phyloP scores from a whole-genome alignment of 352 stramenopile genomes.

The Blastocystis sp. region DNA sequence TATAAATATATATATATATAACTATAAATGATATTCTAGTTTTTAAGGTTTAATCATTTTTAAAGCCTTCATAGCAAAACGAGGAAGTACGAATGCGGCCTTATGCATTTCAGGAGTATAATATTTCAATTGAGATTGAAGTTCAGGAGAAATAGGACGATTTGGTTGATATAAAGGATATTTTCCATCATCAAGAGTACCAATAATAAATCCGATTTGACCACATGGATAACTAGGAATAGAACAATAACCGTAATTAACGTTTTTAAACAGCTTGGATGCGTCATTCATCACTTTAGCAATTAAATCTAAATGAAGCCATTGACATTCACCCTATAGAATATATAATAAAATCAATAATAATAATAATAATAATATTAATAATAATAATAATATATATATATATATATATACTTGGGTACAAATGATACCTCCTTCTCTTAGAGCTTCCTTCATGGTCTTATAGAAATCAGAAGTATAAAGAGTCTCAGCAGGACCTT shows the following conservation, averaged over 20 bases:
- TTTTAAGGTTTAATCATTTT: too few species aligned
- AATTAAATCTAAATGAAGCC: conserved; percentile 89
- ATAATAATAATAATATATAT: too few species aligned
- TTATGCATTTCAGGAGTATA: conserved; percentile 76
- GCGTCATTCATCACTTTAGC: conserved; percentile 70
- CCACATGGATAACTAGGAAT: conserved; percentile 94
- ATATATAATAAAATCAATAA: not conserved
- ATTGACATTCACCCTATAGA: conserved; percentile 80
- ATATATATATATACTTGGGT: conserved; percentile 45
- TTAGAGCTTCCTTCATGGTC: conserved; percentile 66
- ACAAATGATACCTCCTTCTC: conserved; percentile 52
- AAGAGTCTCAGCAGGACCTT: conserved; percentile 68
- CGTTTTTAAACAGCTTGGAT: conserved; percentile 64
- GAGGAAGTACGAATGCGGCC: conserved; percentile 81
- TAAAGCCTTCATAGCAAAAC: conserved; percentile 61
- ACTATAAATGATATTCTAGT: too few species aligned
- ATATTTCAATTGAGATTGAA: conserved; percentile 63
- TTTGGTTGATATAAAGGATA: conserved; percentile 3
- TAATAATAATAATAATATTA: too few species aligned
- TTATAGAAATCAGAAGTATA: conserved; percentile 82
- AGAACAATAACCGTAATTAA: conserved; percentile 93
- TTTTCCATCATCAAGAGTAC: conserved; percentile 31
- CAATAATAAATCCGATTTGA: conserved; percentile 92
- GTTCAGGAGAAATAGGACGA: conserved; percentile 29
- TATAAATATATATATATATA: too few species aligned